Base-by-base conservation (phyloP, 2,329 filamentous ascomycete genomes). In the Fusarium pseudoanthophilum region DNA sequence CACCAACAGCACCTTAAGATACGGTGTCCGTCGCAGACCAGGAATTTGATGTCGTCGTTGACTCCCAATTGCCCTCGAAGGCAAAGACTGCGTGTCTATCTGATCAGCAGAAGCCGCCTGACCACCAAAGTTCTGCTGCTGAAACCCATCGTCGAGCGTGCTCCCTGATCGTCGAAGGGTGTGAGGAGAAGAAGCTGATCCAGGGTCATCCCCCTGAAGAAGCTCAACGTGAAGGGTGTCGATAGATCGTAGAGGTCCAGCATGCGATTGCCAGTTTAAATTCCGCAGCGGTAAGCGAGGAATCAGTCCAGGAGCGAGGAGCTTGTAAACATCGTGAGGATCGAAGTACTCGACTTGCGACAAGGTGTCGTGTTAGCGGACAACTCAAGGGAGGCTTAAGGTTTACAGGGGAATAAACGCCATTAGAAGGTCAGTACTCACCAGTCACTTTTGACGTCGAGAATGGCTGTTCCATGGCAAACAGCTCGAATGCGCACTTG, bases 181-280 rank as follows among this genome's bases (percentile, higher is more conserved):
- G 3, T 74, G 78, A 63, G 73, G 81, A 67, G 73, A 79, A 28
- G 81, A 66, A 20, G 82, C 72, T 42, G 80, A 77, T 34, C 81
- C 75, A 72, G 85, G 78, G 83, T 90, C 80, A 78, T 84, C 86
- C 82, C 89, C 85, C 13, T 92, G 88, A n/a, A 95, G 86, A 67
- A 98, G 91, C 70, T 97, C 95, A 78, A 98, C 90, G 79, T 98
- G 94, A 45, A 99, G 89, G 18, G 94, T 95, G 79, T 95, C 92
- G 81, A 99, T 99, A 20, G 96, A 98, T 74, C 96, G 92, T 40
- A 98, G 85, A 5, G 96, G 96, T 2, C 96, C 92, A 34, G 92
- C 92, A 69, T 97, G 94, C 20, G 96, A 97, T 82, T 98, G 97
- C 96, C 96, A 99, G 80, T 98, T 94, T 51, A 99, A 90, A 79